Conservation (phyloP, 202 grass and related monocot genomes). For the Brachypodium distachyon region DNA sequence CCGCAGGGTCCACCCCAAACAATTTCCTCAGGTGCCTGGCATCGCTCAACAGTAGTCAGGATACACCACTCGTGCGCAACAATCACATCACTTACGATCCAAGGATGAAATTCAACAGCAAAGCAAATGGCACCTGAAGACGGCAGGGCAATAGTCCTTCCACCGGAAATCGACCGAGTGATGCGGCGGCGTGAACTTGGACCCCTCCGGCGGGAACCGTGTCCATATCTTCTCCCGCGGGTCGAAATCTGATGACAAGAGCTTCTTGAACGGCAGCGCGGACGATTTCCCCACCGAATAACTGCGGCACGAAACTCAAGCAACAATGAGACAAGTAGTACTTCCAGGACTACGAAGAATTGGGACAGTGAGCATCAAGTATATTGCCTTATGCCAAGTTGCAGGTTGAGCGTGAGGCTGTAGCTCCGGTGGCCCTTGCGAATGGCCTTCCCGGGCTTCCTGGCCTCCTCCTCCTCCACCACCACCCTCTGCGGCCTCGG, state of each 20-base stretch:
- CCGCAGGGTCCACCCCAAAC: slow-evolving; percentile 51
- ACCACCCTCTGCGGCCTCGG: background rate
- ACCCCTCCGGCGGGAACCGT: slow-evolving; percentile 57
- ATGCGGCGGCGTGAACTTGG: slow-evolving; percentile 58
- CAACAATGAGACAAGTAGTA: background rate
- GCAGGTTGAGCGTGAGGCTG: slow-evolving; percentile 52
- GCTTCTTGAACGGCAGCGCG: slow-evolving; percentile 49
- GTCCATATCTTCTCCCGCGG: slow-evolving; percentile 56
- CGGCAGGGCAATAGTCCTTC: slow-evolving; percentile 54
- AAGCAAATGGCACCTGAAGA: slow-evolving; percentile 36
- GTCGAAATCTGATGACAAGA: slow-evolving; percentile 33
- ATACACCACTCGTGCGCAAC: background rate
- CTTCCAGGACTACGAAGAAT: background rate
- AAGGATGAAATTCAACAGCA: background rate
- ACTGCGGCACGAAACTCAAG: background rate
- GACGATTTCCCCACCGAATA: slow-evolving; percentile 54
- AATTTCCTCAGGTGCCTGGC: slow-evolving; percentile 46
- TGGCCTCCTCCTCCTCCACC: background rate
- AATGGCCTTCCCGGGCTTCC: slow-evolving; percentile 39
- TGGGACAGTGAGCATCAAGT: slow-evolving; percentile 1
- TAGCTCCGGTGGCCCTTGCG: slow-evolving; percentile 53
- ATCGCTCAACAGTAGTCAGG: slow-evolving; percentile 2
- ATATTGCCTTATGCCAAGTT: slow-evolving; percentile 51
- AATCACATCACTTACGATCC: background rate
- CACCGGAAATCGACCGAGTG: slow-evolving; percentile 49